A percentile compares a stretch with the other conserved stretches of the same genome.
Conservation (phyloP, 345 rosid genomes). For the Salix koriyanagi region DNA sequence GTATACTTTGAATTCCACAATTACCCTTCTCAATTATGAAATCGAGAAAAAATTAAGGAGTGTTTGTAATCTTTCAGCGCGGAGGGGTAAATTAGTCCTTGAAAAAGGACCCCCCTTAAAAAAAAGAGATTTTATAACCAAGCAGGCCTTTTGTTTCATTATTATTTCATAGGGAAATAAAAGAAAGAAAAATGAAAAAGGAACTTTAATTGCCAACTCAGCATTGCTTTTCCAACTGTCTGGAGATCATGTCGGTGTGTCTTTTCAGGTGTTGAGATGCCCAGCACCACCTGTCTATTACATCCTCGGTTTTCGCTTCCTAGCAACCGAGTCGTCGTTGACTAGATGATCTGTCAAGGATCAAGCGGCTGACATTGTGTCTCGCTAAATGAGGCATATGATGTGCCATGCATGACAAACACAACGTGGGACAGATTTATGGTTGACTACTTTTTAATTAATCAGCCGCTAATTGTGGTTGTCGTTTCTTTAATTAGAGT, state of each 20-base stretch:
- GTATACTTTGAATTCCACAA: neutral
- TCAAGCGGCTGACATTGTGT: neutral
- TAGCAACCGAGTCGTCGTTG: neutral
- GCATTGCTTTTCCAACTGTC: slow-evolving; percentile 23
- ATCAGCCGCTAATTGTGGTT: neutral
- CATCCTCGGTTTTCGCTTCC: slow-evolving; percentile 4
- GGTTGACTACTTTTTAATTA: neutral
- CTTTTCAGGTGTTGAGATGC: slow-evolving; percentile 20
- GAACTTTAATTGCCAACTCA: slow-evolving; percentile 15
- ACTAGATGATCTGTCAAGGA: neutral
- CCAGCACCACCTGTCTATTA: slow-evolving; percentile 15
- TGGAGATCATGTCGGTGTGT: slow-evolving; percentile 24
- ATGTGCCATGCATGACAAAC: slow-evolving; percentile 12
- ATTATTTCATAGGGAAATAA: too few species aligned
- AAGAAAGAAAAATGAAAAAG: neutral
- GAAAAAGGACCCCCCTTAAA: neutral
- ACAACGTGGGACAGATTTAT: neutral
- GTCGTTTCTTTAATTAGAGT: neutral
- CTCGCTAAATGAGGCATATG: neutral
- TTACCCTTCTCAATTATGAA: neutral
- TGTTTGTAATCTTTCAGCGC: neutral
- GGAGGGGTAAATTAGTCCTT: slow-evolving; percentile 17
- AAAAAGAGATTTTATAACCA: neutral
- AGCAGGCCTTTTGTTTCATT: neutral
- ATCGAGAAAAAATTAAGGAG: neutral